Conservation (phyloP, 805 yeast species). For the Myxozyma mucilagina region DNA sequence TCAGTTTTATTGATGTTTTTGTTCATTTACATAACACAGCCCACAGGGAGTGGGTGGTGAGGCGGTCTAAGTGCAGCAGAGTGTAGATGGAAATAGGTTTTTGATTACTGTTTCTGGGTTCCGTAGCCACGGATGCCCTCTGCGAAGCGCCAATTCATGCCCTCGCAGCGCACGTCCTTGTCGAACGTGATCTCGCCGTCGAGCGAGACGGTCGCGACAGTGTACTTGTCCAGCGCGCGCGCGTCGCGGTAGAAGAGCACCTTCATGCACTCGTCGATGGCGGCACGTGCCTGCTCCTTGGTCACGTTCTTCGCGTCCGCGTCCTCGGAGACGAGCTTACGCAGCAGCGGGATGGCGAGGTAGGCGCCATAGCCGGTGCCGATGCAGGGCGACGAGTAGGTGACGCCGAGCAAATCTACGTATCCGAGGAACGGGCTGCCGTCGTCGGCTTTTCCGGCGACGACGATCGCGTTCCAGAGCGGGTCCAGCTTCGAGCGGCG, state of each 20-base stretch:
- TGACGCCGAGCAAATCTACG: constrained; percentile 88
- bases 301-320: constrained; percentile 53
- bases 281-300: constrained; percentile 72
- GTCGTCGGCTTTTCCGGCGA: constrained; percentile 81
- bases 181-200: constrained; percentile 64
- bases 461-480: constrained; percentile 89
- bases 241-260: constrained; percentile 96
- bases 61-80: too few relatives aligned
- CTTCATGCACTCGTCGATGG: constrained; percentile 86
- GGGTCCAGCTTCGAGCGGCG: constrained; percentile 95
- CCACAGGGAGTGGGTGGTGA: too few relatives aligned
- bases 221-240: constrained; percentile 82
- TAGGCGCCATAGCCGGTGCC: constrained; percentile 98
- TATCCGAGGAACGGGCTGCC: constrained; percentile 74
- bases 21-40: neutral
- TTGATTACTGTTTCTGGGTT: constrained; percentile 51
- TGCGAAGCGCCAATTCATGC: constrained; percentile 90
- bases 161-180: constrained; percentile 64
- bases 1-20: neutral
- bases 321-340: constrained; percentile 67
- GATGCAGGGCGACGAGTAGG: constrained; percentile 81
- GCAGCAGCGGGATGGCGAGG: constrained; percentile 86
- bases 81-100: too few relatives aligned
- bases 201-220: constrained; percentile 72
- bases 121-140: constrained; percentile 88